Base-by-base conservation (phyloP, 345 rosid genomes). In the Syzygium oleosum region DNA sequence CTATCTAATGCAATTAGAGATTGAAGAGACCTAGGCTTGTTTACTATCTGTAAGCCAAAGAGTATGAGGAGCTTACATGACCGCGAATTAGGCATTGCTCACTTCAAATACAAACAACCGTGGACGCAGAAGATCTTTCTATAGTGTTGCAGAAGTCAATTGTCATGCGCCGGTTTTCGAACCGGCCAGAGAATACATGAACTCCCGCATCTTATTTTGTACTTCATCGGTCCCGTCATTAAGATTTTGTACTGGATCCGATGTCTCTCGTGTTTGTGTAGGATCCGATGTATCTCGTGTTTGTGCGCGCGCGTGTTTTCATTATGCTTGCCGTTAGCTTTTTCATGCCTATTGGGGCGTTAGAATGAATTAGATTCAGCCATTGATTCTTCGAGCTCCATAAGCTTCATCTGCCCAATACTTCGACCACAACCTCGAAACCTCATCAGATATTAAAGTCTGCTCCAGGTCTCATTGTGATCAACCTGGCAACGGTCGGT, bases 301-400 rank as follows among this genome's bases (percentile, higher is more conserved):
- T 58, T 58, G 65, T 25, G 25, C 27, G 41, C 41, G 41, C 41
- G 41, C 41, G 4, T 3, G 41, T 38, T 38, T 38, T 38, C 43
- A 41, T 41, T 41, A 41, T 5, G 43, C 5, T 41, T 41, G 43
- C 43, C 43, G 12, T 59, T 0, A 25, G 31, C 31, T 12, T 11
- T 59, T 59, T 27, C 65, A 1, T 25, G 31, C 65, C 31, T 25
- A 41, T 41, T 41, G 43, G 43, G 43, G 43, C 43, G 6, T 41
- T 5, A 41, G 43, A 41, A 41, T 41, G 43, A 41, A 41, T 41
- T 4, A 12, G 1, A 14, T 11, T 59, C 77, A 63, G 3, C 10
- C 78, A 65, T 2, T 29, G 78, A 65, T 15, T 0, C 3, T 15
- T 65, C 41, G 38, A 65, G 21, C 78, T 31, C 78, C 78, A 16